These are phyloP conservation scores for Cenococcum geophilum DNA, from an alignment of 495 filamentous ascomycete species.

Conservation along the genomic window DNA sequence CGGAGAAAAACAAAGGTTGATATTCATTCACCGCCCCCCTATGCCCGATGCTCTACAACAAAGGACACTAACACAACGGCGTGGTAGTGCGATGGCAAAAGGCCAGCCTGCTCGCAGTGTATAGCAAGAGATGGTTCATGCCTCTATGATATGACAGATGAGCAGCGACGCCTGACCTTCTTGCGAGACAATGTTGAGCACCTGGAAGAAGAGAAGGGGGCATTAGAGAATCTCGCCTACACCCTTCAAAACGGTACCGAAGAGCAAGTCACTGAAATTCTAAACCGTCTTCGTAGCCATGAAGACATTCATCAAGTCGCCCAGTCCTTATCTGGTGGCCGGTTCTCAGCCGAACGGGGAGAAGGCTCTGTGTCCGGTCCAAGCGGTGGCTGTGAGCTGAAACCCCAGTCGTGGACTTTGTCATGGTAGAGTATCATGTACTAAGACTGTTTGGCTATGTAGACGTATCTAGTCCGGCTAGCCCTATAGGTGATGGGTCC, in stretches of 20 bases:
- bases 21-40: not conserved
- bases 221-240: slow-evolving; percentile 15
- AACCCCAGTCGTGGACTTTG: not conserved
- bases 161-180: slow-evolving; percentile 24
- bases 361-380: slow-evolving; percentile 1
- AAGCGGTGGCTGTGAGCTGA: not conserved
- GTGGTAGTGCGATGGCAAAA: slow-evolving; percentile 19
- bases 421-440: not conserved
- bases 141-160: slow-evolving; percentile 24
- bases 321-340: slow-evolving; percentile 7
- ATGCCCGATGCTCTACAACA: not conserved
- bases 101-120: slow-evolving; percentile 21
- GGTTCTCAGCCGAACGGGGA: not conserved
- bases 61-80: not conserved
- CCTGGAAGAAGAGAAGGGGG: slow-evolving; percentile 13
- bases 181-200: slow-evolving; percentile 24
- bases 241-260: slow-evolving; percentile 10
- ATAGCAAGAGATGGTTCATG: slow-evolving; percentile 10
- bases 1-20: slow-evolving; percentile 24
- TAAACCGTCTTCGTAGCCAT: slow-evolving; percentile 9
- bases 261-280: slow-evolving; percentile 14
- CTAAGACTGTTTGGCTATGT: not conserved
- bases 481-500: not conserved
- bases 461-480: slow-evolving; percentile 1
- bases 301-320: slow-evolving; percentile 8